Percentiles rank a stretch among this genome's conserved stretches.
Conservation (phyloP, 2,329 filamentous ascomycete genomes). For the Stachybotrys chartarum region DNA sequence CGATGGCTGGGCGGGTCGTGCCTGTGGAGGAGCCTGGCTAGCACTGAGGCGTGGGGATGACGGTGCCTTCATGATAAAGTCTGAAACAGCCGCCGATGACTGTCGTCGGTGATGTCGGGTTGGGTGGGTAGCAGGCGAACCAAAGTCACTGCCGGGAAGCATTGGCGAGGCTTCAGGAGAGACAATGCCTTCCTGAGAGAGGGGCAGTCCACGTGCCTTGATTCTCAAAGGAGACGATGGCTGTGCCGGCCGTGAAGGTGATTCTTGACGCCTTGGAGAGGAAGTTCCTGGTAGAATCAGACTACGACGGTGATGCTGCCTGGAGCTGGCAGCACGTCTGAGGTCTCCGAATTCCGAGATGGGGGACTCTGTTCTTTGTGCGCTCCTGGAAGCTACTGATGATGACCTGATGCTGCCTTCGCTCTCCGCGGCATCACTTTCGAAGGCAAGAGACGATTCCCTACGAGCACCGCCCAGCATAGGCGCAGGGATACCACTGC, state of each 20-base stretch:
- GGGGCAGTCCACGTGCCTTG: conserved; percentile 64
- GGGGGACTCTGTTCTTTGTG: conserved; percentile 77
- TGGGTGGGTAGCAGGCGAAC: conserved; percentile 59
- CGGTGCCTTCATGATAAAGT: conserved; percentile 58
- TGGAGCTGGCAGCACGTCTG: conserved; percentile 67
- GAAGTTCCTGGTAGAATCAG: conserved; percentile 72
- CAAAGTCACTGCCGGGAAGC: conserved; percentile 74
- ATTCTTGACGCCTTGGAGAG: conserved; percentile 80
- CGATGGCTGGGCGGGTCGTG: conserved; percentile 82
- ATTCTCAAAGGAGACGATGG: conserved; percentile 85
- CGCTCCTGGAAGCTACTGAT: conserved; percentile 61
- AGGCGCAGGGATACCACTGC: conserved; percentile 47
- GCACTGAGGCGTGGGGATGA: conserved; percentile 76
- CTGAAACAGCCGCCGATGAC: conserved; percentile 82
- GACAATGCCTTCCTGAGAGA: conserved; percentile 56
- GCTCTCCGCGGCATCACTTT: conserved; percentile 79
- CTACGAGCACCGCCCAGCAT: conserved; percentile 61
- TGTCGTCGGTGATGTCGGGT: conserved; percentile 73
- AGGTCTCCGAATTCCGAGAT: conserved; percentile 77
- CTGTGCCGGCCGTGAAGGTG: conserved; percentile 70
- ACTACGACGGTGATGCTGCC: conserved; percentile 80
- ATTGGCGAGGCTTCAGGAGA: conserved; percentile 90
- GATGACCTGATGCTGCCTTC: conserved; percentile 82
- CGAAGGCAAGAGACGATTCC: conserved; percentile 64
- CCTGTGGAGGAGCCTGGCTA: conserved; percentile 71